Base-by-base conservation (phyloP, 192 early-diverging fungal species). In the Oehlia diaphana region DNA sequence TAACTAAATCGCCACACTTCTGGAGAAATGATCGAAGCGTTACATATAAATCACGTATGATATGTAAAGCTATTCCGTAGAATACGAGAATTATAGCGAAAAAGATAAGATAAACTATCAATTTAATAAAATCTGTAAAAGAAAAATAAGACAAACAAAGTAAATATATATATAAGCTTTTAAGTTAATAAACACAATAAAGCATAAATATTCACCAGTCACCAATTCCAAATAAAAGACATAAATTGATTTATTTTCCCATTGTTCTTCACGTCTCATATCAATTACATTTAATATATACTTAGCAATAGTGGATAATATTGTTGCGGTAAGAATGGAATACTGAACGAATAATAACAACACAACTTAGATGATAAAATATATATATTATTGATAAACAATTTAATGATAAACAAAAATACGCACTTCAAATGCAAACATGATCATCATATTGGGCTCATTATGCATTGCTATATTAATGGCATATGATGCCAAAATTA, bases 361-460 rank as follows among this genome's bases (percentile, higher is more conserved):
- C 31, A 68, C 78, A 78, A 74, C 63, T 13, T 28, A 39, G 63
- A 65, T 10, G 16, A 39, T 66, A 33, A 47, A 4, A 37, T 37
- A 37, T 37, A 37, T 5, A 62, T 31, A 1, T 9, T 13, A 16
- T 69, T 28, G 58, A 42, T 16, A 19, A 21, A 39, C 35, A 58
- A 74, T 21, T 44, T 8, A 9, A 44, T 19, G 26, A 26, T 26
- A 23, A 65, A 65, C 23, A 31, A 76, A 44, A 21, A 44, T 16
- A 64, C 37, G 63, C 74, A 94, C 94, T 89, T 98, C 97, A 84
- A 99, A 99, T 19, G 95, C 97, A 92, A 99, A 99, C 79, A 98
- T 94, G 66, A 98, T 94, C 92, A 99, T 95, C 95, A 97, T 96
- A 49, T 89, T 93, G 5, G 95, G 89, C 14, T 94, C 95, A 67